Conservation (phyloP, 2,329 filamentous ascomycete species). For the Phialocephala sp. region DNA sequence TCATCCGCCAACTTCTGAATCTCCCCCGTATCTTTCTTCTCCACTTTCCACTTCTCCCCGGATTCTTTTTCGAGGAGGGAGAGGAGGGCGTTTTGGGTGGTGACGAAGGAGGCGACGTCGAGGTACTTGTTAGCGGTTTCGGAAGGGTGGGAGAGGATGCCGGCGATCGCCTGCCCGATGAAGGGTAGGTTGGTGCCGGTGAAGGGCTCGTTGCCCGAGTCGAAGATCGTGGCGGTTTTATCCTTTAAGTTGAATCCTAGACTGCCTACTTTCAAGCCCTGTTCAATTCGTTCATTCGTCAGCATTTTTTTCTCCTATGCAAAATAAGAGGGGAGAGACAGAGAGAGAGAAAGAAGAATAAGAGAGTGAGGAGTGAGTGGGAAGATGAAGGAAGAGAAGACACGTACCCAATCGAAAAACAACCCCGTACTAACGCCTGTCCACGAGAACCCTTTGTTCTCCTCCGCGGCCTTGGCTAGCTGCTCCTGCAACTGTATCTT, state of each 20-base stretch:
- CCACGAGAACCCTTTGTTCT: conserved; percentile 35
- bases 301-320: not conserved
- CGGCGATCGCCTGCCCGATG: conserved; percentile 43
- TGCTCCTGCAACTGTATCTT: conserved; percentile 21
- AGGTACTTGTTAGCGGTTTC: conserved; percentile 42
- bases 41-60: conserved; percentile 40
- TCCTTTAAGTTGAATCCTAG: conserved; percentile 56
- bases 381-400: not conserved
- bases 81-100: conserved; percentile 44
- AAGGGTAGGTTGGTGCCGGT: conserved; percentile 30
- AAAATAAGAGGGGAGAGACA: not conserved
- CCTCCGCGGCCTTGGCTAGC: conserved; percentile 18
- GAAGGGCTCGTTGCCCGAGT: conserved; percentile 39
- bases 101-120: conserved; percentile 41
- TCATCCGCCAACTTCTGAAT: conserved; percentile 22
- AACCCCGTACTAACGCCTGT: conserved; percentile 42
- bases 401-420: conserved; percentile 32
- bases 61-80: conserved; percentile 37
- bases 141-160: conserved; percentile 44
- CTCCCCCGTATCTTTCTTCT: conserved; percentile 13
- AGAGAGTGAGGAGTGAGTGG: not conserved
- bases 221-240: conserved; percentile 52
- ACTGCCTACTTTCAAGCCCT: conserved; percentile 46
- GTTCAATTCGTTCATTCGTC: not conserved
- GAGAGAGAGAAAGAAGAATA: too few species aligned